phyloP scores from a whole-genome alignment of 2,329 filamentous ascomycete genomes.

The Chalaropsis thielavioides region DNA sequence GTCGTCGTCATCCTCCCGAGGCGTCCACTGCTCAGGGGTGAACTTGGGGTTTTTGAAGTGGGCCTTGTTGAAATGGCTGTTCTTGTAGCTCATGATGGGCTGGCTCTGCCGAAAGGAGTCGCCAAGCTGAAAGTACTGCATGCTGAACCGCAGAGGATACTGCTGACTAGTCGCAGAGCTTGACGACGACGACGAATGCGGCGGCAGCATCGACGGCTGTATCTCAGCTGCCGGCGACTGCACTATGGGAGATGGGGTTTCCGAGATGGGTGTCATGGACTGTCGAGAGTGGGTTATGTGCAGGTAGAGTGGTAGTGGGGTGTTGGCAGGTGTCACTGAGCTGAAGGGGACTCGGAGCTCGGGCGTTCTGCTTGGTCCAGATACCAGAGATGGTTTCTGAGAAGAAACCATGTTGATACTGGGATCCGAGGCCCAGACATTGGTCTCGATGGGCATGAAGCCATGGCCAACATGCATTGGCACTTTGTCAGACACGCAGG shows the following conservation, averaged over 20 bases:
- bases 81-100: slow-evolving; percentile 44
- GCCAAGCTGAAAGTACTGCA: slow-evolving; percentile 36
- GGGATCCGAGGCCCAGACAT: not conserved
- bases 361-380: not conserved
- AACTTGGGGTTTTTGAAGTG: slow-evolving; percentile 50
- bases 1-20: slow-evolving; percentile 28
- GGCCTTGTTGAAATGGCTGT: slow-evolving; percentile 51
- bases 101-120: slow-evolving; percentile 30
- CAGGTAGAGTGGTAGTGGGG: not conserved
- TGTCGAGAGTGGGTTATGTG: slow-evolving; percentile 4
- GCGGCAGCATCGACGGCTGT: not conserved
- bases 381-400: not conserved
- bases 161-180: slow-evolving; percentile 21
- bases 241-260: not conserved
- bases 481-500: slow-evolving; percentile 13
- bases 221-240: slow-evolving; percentile 11
- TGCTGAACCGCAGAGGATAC: slow-evolving; percentile 38
- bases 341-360: not conserved
- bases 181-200: slow-evolving; percentile 3
- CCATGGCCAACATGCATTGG: slow-evolving; percentile 22
- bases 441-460: slow-evolving; percentile 22
- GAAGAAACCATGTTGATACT: not conserved
- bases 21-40: slow-evolving; percentile 32
- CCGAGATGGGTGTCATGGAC: slow-evolving; percentile 1
- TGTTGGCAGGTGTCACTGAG: not conserved